Percentiles rank a stretch among this genome's conserved stretches.
Evolutionary conservation across 768 basidiomycete genomes (phyloP).

Genomic region (Cyclocybe cylindracea): DNA sequence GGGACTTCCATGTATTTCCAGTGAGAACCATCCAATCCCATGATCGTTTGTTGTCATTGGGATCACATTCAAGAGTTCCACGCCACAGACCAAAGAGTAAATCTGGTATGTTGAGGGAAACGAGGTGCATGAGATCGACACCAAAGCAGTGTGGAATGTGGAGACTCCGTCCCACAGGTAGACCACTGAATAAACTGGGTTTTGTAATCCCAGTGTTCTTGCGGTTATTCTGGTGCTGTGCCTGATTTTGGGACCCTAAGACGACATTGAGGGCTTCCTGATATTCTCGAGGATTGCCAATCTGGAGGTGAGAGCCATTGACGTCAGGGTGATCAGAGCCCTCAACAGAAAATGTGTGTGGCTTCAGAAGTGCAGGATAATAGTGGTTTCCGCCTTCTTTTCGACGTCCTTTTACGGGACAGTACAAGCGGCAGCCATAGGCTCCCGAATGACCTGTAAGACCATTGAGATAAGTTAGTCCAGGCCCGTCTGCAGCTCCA

Average conservation of each 20-base stretch:
- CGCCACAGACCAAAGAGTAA: conserved; percentile 36
- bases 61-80: conserved; percentile 26
- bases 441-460: conserved; percentile 28
- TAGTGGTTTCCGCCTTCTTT: conserved; percentile 26
- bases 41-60: background rate
- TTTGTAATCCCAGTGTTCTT: conserved; percentile 32
- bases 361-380: conserved; percentile 19
- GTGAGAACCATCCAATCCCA: conserved; percentile 33
- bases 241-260: conserved; percentile 11
- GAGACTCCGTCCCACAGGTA: conserved; percentile 20
- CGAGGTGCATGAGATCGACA: conserved; percentile 45
- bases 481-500: conserved; percentile 34
- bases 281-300: conserved; percentile 10
- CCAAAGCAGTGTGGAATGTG: conserved; percentile 34
- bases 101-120: conserved; percentile 35
- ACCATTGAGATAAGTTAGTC: conserved; percentile 25
- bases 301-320: conserved; percentile 1
- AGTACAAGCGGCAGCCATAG: conserved; percentile 34
- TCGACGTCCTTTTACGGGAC: conserved; percentile 25
- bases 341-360: too few relatives aligned
- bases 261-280: conserved; percentile 7
- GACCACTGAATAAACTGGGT: conserved; percentile 35
- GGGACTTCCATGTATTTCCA: conserved; percentile 29
- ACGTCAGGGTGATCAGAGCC: conserved; percentile 22
- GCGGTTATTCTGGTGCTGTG: conserved; percentile 16